Conservation (phyloP, 805 yeast genomes). For the Danielia oregonensis region DNA sequence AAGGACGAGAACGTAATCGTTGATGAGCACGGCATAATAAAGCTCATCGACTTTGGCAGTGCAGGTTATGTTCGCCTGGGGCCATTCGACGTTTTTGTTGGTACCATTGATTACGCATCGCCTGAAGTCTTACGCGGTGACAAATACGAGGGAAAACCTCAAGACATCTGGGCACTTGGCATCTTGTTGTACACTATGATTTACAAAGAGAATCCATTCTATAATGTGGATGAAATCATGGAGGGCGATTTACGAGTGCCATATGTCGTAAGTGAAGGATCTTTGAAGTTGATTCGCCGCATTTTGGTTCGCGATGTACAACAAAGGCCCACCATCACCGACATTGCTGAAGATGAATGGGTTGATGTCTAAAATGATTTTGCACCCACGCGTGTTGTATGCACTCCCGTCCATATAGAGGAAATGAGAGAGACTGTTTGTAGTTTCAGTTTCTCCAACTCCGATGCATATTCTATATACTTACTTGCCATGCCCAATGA, state of each 20-base stretch:
- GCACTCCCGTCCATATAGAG: not conserved
- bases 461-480: not conserved
- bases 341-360: slow-evolving; percentile 74
- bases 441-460: too few species aligned
- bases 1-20: slow-evolving; percentile 93
- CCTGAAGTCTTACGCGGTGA: slow-evolving; percentile 92
- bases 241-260: slow-evolving; percentile 83
- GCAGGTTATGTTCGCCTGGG: slow-evolving; percentile 90
- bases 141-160: slow-evolving; percentile 88
- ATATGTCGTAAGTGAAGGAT: slow-evolving; percentile 54
- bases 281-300: slow-evolving; percentile 55
- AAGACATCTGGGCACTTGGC: slow-evolving; percentile 97
- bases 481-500: too few species aligned
- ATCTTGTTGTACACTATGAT: slow-evolving; percentile 83
- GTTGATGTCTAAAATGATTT: slow-evolving; percentile 14
- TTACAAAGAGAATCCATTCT: slow-evolving; percentile 93
- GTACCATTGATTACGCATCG: slow-evolving; percentile 96
- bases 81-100: slow-evolving; percentile 96
- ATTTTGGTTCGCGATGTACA: slow-evolving; percentile 68
- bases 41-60: slow-evolving; percentile 91
- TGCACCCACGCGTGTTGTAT: not conserved
- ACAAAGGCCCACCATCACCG: slow-evolving; percentile 70
- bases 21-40: slow-evolving; percentile 74
- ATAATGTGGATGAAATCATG: slow-evolving; percentile 92
- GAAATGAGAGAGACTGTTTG: too few species aligned